Evolutionary conservation across 1,139 yeast species (phyloP), one percentile per base, ranked within the genome.

Genomic region (Groenewaldozyma auringiensis): DNA sequence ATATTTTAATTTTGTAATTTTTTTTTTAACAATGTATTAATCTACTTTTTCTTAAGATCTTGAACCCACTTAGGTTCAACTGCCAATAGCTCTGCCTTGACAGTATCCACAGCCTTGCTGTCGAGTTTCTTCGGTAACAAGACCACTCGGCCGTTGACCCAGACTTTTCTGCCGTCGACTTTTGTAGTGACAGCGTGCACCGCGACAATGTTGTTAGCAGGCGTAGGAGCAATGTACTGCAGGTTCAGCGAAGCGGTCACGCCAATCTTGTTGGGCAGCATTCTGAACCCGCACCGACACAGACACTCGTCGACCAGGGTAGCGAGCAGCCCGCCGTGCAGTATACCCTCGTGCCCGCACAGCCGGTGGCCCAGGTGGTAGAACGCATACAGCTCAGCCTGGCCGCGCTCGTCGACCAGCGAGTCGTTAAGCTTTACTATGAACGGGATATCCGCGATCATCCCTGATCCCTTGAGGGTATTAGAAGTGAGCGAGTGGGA

Each of bases 271-370:
- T 81, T 78, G 1, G 98, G 97, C n/a, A 92, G 69, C 29, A 74
- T 67, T 3, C 89, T 80, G 60, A 88, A 92, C 17, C 96, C 97
- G 59, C 95, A 85, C 40, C 80, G 74, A 57, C 96, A 87, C 39
- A 92, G 69, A 0, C 85, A 81, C 62, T 92, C 98, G 63, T 92
- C 98, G 41, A 92, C 59, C 34, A 92, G 66, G 1, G 96, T 82
- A 1, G 96, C 78, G 2, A 89, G 67, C 3, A 89, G 72, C 0
- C 98, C 98, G 53, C 92, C 89, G 59, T 92, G 97, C 29, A 92
- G 76, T 45, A 79, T 78, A 0, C 87, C 87, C 49, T 79, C 83
- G 52, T 79, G 78, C 41, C 85, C 83, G 8, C 80, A 71, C 34
- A 89, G 64, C 40, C 74, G 72, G 2, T 69, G 62, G 0, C 96